Conservation (phyloP, 164 flowering plant species). For the Magnolia changhungtana region DNA sequence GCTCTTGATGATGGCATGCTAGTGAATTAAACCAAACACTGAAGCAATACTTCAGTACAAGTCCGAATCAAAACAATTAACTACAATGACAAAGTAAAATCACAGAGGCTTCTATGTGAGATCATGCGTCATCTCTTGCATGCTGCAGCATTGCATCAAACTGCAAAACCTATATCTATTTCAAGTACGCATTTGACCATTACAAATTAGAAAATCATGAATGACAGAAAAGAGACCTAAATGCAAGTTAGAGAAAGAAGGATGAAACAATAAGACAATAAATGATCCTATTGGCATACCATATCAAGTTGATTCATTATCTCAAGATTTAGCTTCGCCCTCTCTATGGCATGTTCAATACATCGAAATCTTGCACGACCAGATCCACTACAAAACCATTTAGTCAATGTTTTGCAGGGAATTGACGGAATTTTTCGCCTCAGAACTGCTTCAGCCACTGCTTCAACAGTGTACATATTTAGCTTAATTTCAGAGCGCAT, state of each 20-base stretch:
- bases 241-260: background rate
- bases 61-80: no score
- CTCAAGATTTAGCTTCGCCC: constrained; percentile 82
- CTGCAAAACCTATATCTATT: background rate
- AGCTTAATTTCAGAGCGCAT: constrained; percentile 86
- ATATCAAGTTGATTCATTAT: constrained; percentile 85
- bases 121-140: no score
- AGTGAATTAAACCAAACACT: no score
- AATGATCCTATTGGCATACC: constrained; percentile 35
- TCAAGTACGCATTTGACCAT: background rate
- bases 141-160: background rate
- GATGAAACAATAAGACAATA: background rate
- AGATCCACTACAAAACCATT: constrained; percentile 88
- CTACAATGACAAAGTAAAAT: no score
- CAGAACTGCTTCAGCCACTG: constrained; percentile 83
- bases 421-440: constrained; percentile 72
- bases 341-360: constrained; percentile 54
- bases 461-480: constrained; percentile 75
- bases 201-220: background rate
- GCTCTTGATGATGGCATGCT: no score
- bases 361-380: constrained; percentile 71
- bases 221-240: background rate
- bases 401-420: constrained; percentile 49
- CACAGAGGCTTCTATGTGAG: no score
- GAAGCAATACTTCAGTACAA: no score